Base-by-base conservation (phyloP, 192 early-diverging fungal genomes). In the Coemansia sp. region DNA sequence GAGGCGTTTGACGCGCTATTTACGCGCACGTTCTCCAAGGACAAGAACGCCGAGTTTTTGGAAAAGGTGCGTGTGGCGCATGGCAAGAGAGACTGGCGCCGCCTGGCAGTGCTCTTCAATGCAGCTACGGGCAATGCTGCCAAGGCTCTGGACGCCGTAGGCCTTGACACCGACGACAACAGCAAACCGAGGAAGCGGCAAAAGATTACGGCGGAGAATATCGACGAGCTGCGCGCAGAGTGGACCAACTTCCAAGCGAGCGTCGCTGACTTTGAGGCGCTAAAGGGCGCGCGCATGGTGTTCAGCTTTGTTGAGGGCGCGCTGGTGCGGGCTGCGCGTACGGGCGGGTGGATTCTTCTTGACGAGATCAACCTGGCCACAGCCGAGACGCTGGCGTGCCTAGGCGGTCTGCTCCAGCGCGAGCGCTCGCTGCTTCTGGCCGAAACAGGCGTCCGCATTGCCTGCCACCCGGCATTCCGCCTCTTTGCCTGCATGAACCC, bases 401-500 rank as follows among this genome's bases (percentile, higher is more conserved):
- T 99, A 29, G 90, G 90, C 48, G 90, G 94, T 2, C 72, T 99
- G 38, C 72, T 99, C 56, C 92, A 97, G 71, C 83, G 85, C 53
- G 83, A 88, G 5, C 91, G 92, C 8, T 91, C 92, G 34, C 68
- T 99, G 34, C 66, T 97, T 11, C 80, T 99, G 43, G 86, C 95
- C 4, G 97, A 99, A 61, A 87, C 93, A 18, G 97, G 95, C 29
- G 94, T 94, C 68, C 90, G 90, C 8, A 82, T 99, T 8, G 67
- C 82, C 7, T 86, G 97, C 40, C 97, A 99, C 69, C 87, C 89
- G 8, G 88, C 89, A 37, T 99, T 99, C 82, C 82, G 97, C 3
- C 78, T 99, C 3, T 98, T 99, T 73, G 93, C 90, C 2, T 99
- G 97, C 74, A 99, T 99, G 95, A 99, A 99, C 72, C 97, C 97